A percentile compares a stretch with the other conserved stretches of the same genome.
phyloP scores from a whole-genome alignment of 176 grass and related monocot genomes.

The Tillandsia fasciculata region DNA sequence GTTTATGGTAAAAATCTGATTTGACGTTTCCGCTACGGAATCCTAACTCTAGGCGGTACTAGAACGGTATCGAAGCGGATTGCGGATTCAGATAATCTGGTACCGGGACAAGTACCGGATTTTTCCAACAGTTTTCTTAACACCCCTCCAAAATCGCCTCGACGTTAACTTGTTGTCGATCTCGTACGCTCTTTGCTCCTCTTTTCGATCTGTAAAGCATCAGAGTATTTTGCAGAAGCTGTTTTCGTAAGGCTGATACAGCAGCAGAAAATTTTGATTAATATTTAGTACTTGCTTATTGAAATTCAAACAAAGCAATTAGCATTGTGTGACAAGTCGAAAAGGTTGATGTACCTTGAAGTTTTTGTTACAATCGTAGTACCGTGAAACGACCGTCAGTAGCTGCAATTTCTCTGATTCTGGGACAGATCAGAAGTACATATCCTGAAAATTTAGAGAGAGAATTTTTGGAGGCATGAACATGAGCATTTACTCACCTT shows the following conservation, averaged over 20 bases:
- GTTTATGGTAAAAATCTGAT: too few relatives aligned
- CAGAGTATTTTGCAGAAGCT: too few relatives aligned
- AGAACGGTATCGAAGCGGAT: too few relatives aligned
- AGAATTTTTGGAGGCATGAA: not conserved
- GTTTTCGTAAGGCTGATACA: not conserved
- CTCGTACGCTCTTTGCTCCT: constrained; percentile 12
- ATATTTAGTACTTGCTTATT: too few relatives aligned
- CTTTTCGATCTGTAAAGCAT: constrained; percentile 2
- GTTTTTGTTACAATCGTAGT: constrained; percentile 12
- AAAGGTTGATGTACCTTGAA: constrained; percentile 10
- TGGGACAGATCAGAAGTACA: not conserved
- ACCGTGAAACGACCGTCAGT: constrained; percentile 16
- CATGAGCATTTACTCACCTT: constrained; percentile 6
- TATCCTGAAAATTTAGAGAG: not conserved
- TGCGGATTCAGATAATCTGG: too few relatives aligned
- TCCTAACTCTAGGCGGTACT: too few relatives aligned
- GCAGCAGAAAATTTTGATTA: not conserved
- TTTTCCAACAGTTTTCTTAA: constrained; percentile 9
- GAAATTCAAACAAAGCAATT: not conserved
- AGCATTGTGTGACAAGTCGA: not conserved
- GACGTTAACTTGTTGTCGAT: constrained; percentile 12
- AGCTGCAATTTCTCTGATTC: constrained; percentile 12
- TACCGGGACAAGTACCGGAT: too few relatives aligned
- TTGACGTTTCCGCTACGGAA: too few relatives aligned
- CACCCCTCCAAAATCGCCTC: constrained; percentile 1